These are phyloP conservation scores for Atkinsonella hypoxylon DNA, from an alignment of 2,329 filamentous ascomycete species.

Conservation along the genomic window DNA sequence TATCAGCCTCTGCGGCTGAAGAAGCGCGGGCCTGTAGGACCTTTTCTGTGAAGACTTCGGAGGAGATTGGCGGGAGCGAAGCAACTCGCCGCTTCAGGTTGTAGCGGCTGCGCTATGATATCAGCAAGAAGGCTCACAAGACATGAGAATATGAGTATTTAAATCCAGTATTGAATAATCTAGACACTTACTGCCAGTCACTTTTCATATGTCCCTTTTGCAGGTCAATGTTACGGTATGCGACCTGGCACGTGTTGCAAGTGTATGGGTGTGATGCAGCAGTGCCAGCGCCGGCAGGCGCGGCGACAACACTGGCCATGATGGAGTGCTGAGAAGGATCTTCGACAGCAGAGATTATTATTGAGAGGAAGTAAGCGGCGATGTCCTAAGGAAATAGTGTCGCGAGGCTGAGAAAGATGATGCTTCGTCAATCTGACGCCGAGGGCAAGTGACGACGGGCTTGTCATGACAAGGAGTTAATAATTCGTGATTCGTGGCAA, in stretches of 20 bases:
- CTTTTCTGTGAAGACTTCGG: conserved; percentile 91
- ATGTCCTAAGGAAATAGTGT: neutral
- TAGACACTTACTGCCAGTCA: conserved; percentile 83
- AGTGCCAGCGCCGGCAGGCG: conserved; percentile 19
- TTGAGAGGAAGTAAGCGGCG: neutral
- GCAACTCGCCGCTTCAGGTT: conserved; percentile 93
- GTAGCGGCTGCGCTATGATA: conserved; percentile 52
- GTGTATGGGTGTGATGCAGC: conserved; percentile 72
- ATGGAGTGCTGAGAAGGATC: conserved; percentile 6
- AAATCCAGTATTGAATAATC: neutral
- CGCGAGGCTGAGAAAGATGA: neutral
- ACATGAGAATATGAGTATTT: neutral
- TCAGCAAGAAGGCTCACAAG: neutral
- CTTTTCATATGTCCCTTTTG: conserved; percentile 95
- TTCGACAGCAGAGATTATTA: neutral
- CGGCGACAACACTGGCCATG: conserved; percentile 34
- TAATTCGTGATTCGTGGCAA: conserved; percentile 14
- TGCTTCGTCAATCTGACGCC: neutral
- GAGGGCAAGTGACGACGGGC: neutral
- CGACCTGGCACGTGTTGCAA: conserved; percentile 96
- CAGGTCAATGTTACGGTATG: conserved; percentile 84
- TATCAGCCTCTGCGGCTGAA: conserved; percentile 72
- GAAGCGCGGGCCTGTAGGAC: conserved; percentile 82
- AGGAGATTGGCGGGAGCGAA: conserved; percentile 77
- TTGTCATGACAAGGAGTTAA: conserved; percentile 9